Evolutionary conservation across 169 alveolate genomes (phyloP), one percentile per base, ranked within the genome.

Genomic region (Perkinsus chesapeaki): DNA sequence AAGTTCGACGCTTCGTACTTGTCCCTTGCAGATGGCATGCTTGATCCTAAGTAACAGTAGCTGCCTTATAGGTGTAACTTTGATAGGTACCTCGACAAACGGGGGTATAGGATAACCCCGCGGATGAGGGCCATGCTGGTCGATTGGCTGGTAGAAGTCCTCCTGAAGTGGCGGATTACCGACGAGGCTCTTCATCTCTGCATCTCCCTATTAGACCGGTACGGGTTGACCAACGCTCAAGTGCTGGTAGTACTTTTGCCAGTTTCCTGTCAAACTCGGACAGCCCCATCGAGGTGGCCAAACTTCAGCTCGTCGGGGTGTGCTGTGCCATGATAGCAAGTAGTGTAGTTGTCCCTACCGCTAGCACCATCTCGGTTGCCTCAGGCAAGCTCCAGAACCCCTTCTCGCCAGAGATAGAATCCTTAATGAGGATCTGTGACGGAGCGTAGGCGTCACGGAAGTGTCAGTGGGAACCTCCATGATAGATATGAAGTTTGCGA

Each of bases 111-210:
- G 82, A 60, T 60, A 12, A 60, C 82, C 31, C 82, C 82, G 31
- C 12, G 82, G 82, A 60, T 60, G 82, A 27, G 82, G 82, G 82
- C 82, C 82, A 60, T 60, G 82, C 82, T 60, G 82, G 82, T 60
- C 37, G 82, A 60, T 34, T 60, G 82, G 82, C 82, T 60, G 23
- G 82, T 60, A 1, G 82, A 60, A 1, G 82, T 60, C 3, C 31
- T 60, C 37, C 27, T 23, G 82, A 60, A 60, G 31, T 60, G 82
- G 82, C 37, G 27, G 82, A 60, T 60, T 0, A 7, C 37, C 7
- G 82, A 60, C 31, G 82, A 60, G 82, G 82, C 82, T 34, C 82
- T 60, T 0, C 82, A 60, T 16, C 31, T 60, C 37, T 60, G 82
- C 23, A 60, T 60, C 31, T 60, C 82, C 23, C 82, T 60, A 1